Evolutionary conservation across 352 stramenopile genomes (phyloP), one percentile per base, ranked within the genome.

Genomic region (Hyaloperonospora arabidopsidis): DNA sequence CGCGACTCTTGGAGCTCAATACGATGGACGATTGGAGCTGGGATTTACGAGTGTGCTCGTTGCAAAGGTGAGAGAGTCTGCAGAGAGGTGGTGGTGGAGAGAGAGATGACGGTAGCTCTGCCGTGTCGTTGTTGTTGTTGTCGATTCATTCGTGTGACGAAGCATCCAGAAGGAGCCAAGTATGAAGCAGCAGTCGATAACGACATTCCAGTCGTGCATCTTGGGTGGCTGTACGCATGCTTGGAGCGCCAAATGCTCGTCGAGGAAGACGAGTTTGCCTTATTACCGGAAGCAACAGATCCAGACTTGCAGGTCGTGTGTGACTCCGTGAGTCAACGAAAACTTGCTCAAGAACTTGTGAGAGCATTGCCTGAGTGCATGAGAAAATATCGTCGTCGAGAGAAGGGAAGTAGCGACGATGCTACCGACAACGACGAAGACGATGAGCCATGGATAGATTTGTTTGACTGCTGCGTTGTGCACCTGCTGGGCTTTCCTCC

Each of bases 221-320:
- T 88, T 8, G 75, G 70, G 25, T 90, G 80, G 80, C 59, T 90
- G 0, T 63, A 78, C n/a, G 80, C 76, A n/a, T 90, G 76, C 41
- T 34, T 84, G 14, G 72, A 88, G 49, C 67, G 70, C 13, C 44
- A 66, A 1, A 55, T 65, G 39, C 19, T 87, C 10, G 68, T 74
- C 10, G 65, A 84, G 0, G 73, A 83, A 54, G 53, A 66, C 2
- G 65, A 74, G n/a, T 87, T 76, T 49, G 57, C 66, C 7, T 57
- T 87, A 3, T 65, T 62, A 25, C 58, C 57, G 4, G 55, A 84
- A 47, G 36, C 36, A 3, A 48, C 57, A 10, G 14, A 50, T 28
- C 5, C 28, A 1, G 63, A 32, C 11, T 36, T 75, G 6, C 63
- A 71, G 19, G 64, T 65, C 1, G 65, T 49, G 5, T 54, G 53